Evolutionary conservation across 148 eudicot genomes (phyloP).

Genomic region (Rhododendron griersonianum): DNA sequence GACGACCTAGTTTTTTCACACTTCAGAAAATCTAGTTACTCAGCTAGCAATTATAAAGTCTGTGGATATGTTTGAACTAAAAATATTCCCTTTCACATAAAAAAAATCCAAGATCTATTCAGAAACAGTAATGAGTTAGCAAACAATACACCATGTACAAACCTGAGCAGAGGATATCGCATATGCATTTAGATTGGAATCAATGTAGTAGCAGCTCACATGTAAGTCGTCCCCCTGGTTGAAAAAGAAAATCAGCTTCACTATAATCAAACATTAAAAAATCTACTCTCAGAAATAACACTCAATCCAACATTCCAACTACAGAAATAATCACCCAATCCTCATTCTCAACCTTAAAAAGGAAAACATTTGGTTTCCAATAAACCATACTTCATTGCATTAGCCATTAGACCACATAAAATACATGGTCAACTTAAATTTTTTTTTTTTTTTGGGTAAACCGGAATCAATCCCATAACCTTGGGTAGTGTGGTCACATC

Average conservation of each 20-base stretch:
- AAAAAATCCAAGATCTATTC: not conserved
- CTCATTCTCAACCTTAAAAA: not conserved
- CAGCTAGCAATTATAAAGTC: not conserved
- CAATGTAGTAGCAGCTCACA: conserved; percentile 88
- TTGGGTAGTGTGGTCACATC: not conserved
- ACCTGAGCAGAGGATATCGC: conserved; percentile 93
- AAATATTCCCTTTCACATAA: not conserved
- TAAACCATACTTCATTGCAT: not conserved
- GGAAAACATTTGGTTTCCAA: not conserved
- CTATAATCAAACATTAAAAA: not conserved
- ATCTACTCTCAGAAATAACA: not conserved
- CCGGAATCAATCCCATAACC: not conserved
- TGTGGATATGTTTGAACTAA: not conserved
- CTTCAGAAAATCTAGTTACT: not conserved
- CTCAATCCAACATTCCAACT: not conserved
- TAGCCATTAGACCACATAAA: not conserved
- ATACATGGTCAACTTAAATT: not conserved
- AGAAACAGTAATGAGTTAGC: not conserved
- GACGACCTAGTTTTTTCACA: not conserved
- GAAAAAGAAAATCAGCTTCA: not conserved
- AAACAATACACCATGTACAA: not conserved
- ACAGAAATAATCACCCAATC: not conserved
- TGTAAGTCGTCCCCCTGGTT: conserved; percentile 65
- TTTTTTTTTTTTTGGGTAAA: not conserved
- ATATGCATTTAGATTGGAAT: conserved; percentile 65